phyloP scores from a whole-genome alignment of 345 rosid species.

The Boechera stricta region DNA sequence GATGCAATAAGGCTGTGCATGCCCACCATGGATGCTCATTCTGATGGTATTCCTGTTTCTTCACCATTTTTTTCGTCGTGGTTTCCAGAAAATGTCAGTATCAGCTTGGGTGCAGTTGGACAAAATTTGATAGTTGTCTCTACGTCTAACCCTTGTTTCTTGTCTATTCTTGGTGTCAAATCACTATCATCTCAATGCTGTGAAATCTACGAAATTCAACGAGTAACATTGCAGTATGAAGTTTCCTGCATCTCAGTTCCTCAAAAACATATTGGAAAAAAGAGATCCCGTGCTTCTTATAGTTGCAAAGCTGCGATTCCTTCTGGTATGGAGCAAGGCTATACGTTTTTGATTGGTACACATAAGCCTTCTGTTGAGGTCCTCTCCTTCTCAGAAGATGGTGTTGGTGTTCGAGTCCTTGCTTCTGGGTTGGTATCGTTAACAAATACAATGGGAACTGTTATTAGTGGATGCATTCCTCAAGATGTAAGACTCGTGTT shows the following conservation, averaged over 20 bases:
- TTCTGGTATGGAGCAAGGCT: slow-evolving; percentile 63
- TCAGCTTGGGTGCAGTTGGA: slow-evolving; percentile 97
- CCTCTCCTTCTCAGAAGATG: slow-evolving; percentile 64
- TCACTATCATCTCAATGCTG: slow-evolving; percentile 57
- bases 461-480: slow-evolving; percentile 83
- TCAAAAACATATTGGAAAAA: slow-evolving; percentile 58
- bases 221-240: slow-evolving; percentile 74
- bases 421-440: slow-evolving; percentile 77
- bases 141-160: slow-evolving; percentile 89
- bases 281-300: slow-evolving; percentile 44
- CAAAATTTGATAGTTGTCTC: slow-evolving; percentile 74
- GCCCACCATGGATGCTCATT: slow-evolving; percentile 83
- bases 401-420: slow-evolving; percentile 71
- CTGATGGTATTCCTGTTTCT: slow-evolving; percentile 72
- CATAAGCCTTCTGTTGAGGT: slow-evolving; percentile 98
- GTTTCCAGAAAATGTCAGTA: slow-evolving; percentile 71
- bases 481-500: slow-evolving; percentile 96
- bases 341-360: slow-evolving; percentile 86
- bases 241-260: slow-evolving; percentile 89
- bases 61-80: slow-evolving; percentile 83
- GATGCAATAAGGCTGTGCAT: slow-evolving; percentile 86
- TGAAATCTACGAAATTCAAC: slow-evolving; percentile 82
- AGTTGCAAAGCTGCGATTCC: slow-evolving; percentile 53
- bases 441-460: slow-evolving; percentile 71
- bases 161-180: slow-evolving; percentile 79